These are phyloP conservation scores for Ochromonas danica DNA, from an alignment of 108 stramenopile species.

Conservation along the genomic window DNA sequence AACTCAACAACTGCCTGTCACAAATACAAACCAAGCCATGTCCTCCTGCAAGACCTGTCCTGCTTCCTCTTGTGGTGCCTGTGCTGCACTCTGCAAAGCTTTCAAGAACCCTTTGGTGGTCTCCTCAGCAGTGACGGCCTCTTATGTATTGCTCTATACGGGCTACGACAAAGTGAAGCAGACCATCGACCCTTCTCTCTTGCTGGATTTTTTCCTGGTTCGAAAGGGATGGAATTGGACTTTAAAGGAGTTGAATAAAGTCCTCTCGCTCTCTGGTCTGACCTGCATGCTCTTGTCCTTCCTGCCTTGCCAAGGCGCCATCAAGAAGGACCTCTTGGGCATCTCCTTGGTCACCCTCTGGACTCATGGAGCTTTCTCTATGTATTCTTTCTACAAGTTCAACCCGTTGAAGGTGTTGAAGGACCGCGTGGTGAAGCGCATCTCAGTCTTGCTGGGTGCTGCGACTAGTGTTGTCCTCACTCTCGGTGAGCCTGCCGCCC, in stretches of 20 bases:
- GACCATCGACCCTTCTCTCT: background rate
- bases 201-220: constrained; percentile 2
- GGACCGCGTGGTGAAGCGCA: background rate
- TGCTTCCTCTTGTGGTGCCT: too few relatives aligned
- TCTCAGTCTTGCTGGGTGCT: constrained; percentile 4
- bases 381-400: constrained; percentile 13
- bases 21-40: too few relatives aligned
- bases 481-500: too few relatives aligned
- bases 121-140: background rate
- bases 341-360: background rate
- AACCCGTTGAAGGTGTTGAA: background rate
- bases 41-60: too few relatives aligned
- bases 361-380: background rate
- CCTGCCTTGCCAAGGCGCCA: background rate
- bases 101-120: background rate
- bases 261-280: constrained; percentile 21
- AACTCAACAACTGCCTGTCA: too few relatives aligned
- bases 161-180: background rate
- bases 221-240: constrained; percentile 11
- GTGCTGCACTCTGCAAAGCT: too few relatives aligned
- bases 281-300: background rate
- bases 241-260: constrained; percentile 3
- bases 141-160: background rate
- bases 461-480: too few relatives aligned
- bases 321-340: background rate